These are phyloP conservation scores for Aspergillus cristatus DNA, from an alignment of 495 filamentous ascomycete genomes.

Conservation along the genomic window DNA sequence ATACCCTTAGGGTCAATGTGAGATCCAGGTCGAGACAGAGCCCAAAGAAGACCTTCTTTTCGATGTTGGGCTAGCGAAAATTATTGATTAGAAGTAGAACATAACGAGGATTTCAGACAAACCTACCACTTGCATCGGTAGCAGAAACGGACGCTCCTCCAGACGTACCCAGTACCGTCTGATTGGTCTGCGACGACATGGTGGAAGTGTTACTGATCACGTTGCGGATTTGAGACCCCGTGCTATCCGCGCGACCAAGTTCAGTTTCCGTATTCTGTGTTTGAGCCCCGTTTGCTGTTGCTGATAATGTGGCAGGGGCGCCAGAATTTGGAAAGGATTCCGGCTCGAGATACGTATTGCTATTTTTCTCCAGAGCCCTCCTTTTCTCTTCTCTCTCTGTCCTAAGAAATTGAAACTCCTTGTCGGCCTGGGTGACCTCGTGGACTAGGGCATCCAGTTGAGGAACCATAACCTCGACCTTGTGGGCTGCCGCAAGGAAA, in stretches of 20 bases:
- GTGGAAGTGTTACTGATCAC: constrained; percentile 40
- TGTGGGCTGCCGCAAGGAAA: constrained; percentile 75
- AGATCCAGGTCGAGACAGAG: constrained; percentile 82
- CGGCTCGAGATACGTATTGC: constrained; percentile 70
- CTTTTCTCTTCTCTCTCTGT: constrained; percentile 92
- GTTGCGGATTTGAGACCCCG: constrained; percentile 51
- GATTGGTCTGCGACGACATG: constrained; percentile 34
- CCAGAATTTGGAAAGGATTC: constrained; percentile 35
- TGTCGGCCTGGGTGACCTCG: constrained; percentile 86
- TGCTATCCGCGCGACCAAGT: constrained; percentile 62
- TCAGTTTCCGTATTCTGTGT: constrained; percentile 49
- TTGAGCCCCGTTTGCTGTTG: constrained; percentile 27
- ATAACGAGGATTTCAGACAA: too few relatives aligned
- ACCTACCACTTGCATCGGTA: constrained; percentile 27
- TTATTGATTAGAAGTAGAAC: constrained; percentile 12
- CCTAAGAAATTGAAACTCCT: constrained; percentile 88
- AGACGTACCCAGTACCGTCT: constrained; percentile 24
- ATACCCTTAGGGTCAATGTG: constrained; percentile 91
- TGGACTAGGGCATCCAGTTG: constrained; percentile 85
- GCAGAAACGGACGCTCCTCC: constrained; percentile 19
- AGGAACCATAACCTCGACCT: constrained; percentile 77
- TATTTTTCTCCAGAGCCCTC: constrained; percentile 79
- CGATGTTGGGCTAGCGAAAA: constrained; percentile 39
- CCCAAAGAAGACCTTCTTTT: constrained; percentile 94
- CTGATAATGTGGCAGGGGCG: constrained; percentile 15